These are phyloP conservation scores for Zelopaecilomyces penicillatus DNA, from an alignment of 2,329 filamentous ascomycete species.

Conservation along the genomic window DNA sequence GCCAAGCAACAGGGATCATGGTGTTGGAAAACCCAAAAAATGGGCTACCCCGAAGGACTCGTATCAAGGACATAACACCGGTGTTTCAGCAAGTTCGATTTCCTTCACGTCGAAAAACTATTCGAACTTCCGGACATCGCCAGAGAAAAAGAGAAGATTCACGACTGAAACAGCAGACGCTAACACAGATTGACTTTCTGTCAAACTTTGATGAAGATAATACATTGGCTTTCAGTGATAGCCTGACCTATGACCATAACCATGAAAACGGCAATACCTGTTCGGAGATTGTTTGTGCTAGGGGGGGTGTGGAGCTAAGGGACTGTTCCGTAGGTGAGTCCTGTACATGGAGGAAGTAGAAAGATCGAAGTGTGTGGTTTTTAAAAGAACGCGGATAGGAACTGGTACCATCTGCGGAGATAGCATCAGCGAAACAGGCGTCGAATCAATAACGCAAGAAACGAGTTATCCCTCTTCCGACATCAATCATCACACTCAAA, in stretches of 20 bases:
- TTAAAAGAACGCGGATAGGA: constrained; percentile 7
- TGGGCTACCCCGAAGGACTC: too few relatives aligned
- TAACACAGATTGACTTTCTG: constrained; percentile 35
- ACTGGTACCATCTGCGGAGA: not conserved
- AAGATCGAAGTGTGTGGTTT: not conserved
- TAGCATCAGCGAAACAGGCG: constrained; percentile 13
- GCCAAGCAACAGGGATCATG: too few relatives aligned
- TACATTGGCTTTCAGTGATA: constrained; percentile 18
- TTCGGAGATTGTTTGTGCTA: not conserved
- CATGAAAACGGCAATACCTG: constrained; percentile 13
- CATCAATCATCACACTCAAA: constrained; percentile 34
- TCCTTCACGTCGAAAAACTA: constrained; percentile 23
- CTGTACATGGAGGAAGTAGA: too few relatives aligned
- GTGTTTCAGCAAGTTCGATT: constrained; percentile 31
- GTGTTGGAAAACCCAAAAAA: too few relatives aligned
- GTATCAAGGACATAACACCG: too few relatives aligned
- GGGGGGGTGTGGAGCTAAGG: too few relatives aligned
- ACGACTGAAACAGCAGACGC: constrained; percentile 28
- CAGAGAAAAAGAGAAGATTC: not conserved
- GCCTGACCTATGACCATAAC: constrained; percentile 15
- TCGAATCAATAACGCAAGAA: constrained; percentile 11
- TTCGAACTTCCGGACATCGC: constrained; percentile 27
- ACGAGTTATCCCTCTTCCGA: constrained; percentile 22
- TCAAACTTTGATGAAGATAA: constrained; percentile 25
- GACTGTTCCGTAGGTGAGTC: too few relatives aligned